Conservation (phyloP, 352 stramenopile species). For the Globisporangium abappressorium region DNA sequence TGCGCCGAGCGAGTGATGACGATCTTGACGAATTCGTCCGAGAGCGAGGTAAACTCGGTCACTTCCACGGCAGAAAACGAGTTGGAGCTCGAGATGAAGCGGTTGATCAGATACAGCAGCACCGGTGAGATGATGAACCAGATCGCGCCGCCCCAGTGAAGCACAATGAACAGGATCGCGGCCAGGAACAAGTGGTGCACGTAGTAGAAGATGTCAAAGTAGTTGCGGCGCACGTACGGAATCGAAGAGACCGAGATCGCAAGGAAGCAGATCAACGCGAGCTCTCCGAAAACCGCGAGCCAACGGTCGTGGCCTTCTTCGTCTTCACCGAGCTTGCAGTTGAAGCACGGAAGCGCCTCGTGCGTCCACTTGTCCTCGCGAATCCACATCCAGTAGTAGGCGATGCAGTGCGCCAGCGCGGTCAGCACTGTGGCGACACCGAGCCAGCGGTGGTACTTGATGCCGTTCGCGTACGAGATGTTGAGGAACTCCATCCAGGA, state of each 20-base stretch:
- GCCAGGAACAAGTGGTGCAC: constrained; percentile 26
- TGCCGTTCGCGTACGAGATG: constrained; percentile 33
- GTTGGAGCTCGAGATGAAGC: constrained; percentile 18
- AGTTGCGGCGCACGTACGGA: constrained; percentile 28
- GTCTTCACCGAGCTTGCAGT: constrained; percentile 19
- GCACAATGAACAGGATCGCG: constrained; percentile 21
- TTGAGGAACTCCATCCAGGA: constrained; percentile 40
- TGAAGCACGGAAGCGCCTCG: constrained; percentile 30
- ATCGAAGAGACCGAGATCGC: constrained; percentile 25
- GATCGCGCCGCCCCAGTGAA: constrained; percentile 29
- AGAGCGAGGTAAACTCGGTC: constrained; percentile 21
- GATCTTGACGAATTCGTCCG: constrained; percentile 24
- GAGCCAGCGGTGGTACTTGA: constrained; percentile 44
- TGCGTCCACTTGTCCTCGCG: constrained; percentile 17
- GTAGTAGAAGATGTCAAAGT: constrained; percentile 30
- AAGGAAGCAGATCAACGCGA: constrained; percentile 25
- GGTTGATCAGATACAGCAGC: constrained; percentile 23
- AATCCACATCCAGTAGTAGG: constrained; percentile 25
- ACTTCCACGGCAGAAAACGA: constrained; percentile 24
- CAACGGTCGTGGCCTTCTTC: constrained; percentile 15
- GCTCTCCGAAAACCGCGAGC: constrained; percentile 24
- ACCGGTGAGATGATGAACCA: constrained; percentile 36
- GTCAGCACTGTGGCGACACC: constrained; percentile 25
- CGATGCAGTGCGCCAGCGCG: constrained; percentile 19
- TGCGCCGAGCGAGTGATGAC: constrained; percentile 11